phyloP scores from a whole-genome alignment of 148 eudicot genomes.

The Vaccinium darrowii region DNA sequence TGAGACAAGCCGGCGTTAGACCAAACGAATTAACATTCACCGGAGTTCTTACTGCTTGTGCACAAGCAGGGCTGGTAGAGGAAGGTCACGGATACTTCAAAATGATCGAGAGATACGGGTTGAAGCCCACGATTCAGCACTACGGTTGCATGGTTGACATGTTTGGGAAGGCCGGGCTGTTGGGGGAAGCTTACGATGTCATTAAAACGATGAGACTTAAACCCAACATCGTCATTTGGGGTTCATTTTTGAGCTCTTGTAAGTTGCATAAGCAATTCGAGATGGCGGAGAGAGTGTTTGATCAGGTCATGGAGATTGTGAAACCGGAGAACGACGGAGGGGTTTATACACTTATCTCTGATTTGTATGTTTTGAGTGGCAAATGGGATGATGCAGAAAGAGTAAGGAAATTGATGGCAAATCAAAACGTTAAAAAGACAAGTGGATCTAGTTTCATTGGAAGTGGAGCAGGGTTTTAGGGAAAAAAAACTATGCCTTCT shows the following conservation, averaged over 20 bases:
- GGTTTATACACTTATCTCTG: conserved; percentile 36
- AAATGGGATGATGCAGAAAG: conserved; percentile 45
- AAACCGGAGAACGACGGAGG: conserved; percentile 43
- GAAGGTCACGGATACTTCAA: conserved; percentile 40
- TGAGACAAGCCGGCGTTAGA: conserved; percentile 30
- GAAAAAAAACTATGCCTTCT: background rate
- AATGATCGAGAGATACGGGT: conserved; percentile 29
- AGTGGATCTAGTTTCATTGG: conserved; percentile 41
- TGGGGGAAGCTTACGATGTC: conserved; percentile 40
- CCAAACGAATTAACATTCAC: conserved; percentile 51
- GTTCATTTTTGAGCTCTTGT: conserved; percentile 44
- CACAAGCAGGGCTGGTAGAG: conserved; percentile 42
- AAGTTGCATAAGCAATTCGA: conserved; percentile 43
- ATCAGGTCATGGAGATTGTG: conserved; percentile 27
- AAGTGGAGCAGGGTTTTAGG: conserved; percentile 12
- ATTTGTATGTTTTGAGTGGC: conserved; percentile 34
- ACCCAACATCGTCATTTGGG: conserved; percentile 44
- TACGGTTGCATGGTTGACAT: conserved; percentile 49
- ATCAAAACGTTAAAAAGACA: conserved; percentile 34
- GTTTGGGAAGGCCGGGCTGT: conserved; percentile 42
- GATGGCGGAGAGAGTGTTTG: conserved; percentile 45
- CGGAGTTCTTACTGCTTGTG: conserved; percentile 47
- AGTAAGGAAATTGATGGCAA: conserved; percentile 37
- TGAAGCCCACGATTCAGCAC: conserved; percentile 44
- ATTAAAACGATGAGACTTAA: conserved; percentile 37